Conservation (phyloP, 805 yeast species). For the Groenewaldozyma salmanticensis region DNA sequence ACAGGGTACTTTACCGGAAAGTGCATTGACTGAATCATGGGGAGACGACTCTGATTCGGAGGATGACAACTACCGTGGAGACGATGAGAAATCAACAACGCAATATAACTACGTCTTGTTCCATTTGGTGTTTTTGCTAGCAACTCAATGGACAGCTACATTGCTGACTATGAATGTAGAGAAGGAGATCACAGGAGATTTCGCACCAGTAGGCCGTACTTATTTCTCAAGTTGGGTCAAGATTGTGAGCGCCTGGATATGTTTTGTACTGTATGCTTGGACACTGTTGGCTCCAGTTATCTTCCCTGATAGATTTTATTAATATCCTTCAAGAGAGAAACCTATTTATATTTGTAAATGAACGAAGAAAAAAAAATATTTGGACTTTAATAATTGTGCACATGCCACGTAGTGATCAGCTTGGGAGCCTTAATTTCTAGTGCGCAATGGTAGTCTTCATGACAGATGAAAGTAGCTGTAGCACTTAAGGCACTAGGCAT, state of each 20-base stretch:
- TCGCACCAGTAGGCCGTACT: slow-evolving; percentile 94
- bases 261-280: slow-evolving; percentile 82
- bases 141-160: slow-evolving; percentile 95
- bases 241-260: slow-evolving; percentile 84
- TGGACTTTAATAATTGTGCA: no score
- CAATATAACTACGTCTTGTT: slow-evolving; percentile 80
- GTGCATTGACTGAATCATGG: slow-evolving; percentile 76
- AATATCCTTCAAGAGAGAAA: neutral
- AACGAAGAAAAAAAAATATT: no score
- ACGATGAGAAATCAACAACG: slow-evolving; percentile 53
- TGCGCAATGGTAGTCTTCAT: no score
- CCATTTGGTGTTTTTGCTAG: slow-evolving; percentile 85
- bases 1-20: slow-evolving; percentile 88
- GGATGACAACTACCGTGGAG: slow-evolving; percentile 35
- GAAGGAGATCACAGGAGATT: slow-evolving; percentile 74
- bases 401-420: no score
- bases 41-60: slow-evolving; percentile 33
- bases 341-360: neutral
- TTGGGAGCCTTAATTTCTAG: no score
- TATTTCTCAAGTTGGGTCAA: slow-evolving; percentile 94
- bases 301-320: slow-evolving; percentile 74
- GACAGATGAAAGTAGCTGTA: no score
- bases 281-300: slow-evolving; percentile 82
- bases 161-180: slow-evolving; percentile 85
- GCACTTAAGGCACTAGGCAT: no score